These are phyloP conservation scores for Rhynchospora pubera DNA, from an alignment of 176 grass and related monocot genomes.

Conservation along the genomic window DNA sequence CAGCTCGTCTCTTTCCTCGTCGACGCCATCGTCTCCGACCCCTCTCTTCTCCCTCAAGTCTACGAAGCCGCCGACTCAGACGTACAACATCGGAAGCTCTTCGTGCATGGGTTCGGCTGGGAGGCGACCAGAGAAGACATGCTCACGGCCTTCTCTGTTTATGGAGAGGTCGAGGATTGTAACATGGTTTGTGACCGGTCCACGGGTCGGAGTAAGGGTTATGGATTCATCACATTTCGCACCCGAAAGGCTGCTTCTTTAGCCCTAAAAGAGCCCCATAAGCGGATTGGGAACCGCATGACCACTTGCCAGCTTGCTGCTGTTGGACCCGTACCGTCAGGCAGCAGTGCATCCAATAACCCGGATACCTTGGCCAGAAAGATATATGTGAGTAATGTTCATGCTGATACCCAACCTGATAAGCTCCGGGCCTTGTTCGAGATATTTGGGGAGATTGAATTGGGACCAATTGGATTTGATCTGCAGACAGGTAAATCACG, in stretches of 20 bases:
- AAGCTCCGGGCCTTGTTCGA: constrained; percentile 46
- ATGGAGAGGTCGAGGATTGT: constrained; percentile 33
- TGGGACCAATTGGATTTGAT: constrained; percentile 58
- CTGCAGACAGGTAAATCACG: constrained; percentile 34
- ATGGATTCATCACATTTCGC: constrained; percentile 53
- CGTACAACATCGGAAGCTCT: constrained; percentile 45
- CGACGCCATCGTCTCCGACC: constrained; percentile 22
- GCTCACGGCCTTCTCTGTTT: constrained; percentile 24
- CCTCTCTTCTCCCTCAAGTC: constrained; percentile 33
- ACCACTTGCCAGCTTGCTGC: constrained; percentile 43
- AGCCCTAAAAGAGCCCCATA: constrained; percentile 31
- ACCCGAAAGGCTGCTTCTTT: constrained; percentile 36
- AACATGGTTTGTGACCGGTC: constrained; percentile 37
- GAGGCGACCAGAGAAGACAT: constrained; percentile 27
- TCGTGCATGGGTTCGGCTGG: constrained; percentile 53
- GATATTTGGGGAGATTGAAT: constrained; percentile 57
- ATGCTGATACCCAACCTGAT: constrained; percentile 36
- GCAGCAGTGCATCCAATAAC: neutral
- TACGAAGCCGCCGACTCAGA: constrained; percentile 32
- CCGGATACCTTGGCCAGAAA: constrained; percentile 31
- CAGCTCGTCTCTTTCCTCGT: constrained; percentile 47
- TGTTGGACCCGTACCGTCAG: neutral
- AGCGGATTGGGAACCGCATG: constrained; percentile 24
- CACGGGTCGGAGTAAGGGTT: constrained; percentile 42
- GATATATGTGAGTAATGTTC: constrained; percentile 72